These are phyloP conservation scores for Podospora anserina DNA, from an alignment of 495 filamentous ascomycete species.

Conservation along the genomic window DNA sequence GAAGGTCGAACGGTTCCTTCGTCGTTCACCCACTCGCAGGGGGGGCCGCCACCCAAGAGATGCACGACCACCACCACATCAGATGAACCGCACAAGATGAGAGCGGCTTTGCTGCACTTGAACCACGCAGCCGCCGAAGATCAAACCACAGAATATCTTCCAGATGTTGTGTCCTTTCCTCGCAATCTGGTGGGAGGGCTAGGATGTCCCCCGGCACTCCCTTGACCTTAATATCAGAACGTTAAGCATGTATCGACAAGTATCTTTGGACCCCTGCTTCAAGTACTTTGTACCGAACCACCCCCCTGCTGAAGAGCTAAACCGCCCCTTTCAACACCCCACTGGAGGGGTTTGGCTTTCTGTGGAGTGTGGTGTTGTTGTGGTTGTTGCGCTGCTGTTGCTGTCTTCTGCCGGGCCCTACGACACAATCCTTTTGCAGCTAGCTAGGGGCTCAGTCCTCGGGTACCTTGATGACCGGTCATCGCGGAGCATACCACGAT, in stretches of 20 bases:
- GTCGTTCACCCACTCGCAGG: conserved; percentile 5
- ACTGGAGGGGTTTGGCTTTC: neutral
- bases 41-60: conserved; percentile 1
- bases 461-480: conserved; percentile 5
- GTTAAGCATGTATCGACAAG: conserved; percentile 10
- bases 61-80: conserved; percentile 12
- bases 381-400: neutral
- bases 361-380: neutral
- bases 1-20: conserved; percentile 9
- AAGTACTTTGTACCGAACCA: conserved; percentile 4
- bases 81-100: conserved; percentile 10
- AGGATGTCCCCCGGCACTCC: neutral
- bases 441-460: neutral
- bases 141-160: conserved; percentile 11
- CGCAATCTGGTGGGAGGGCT: neutral
- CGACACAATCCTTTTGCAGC: neutral
- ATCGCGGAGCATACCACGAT: neutral
- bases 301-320: conserved; percentile 1
- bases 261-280: neutral
- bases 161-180: neutral
- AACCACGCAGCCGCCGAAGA: conserved; percentile 11
- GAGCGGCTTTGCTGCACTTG: neutral
- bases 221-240: neutral
- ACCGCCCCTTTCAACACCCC: conserved; percentile 1
- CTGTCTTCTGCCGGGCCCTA: conserved; percentile 27